These are phyloP conservation scores for Trichosanthes cucumerina DNA, from an alignment of 306 rosid genomes.

Conservation along the genomic window DNA sequence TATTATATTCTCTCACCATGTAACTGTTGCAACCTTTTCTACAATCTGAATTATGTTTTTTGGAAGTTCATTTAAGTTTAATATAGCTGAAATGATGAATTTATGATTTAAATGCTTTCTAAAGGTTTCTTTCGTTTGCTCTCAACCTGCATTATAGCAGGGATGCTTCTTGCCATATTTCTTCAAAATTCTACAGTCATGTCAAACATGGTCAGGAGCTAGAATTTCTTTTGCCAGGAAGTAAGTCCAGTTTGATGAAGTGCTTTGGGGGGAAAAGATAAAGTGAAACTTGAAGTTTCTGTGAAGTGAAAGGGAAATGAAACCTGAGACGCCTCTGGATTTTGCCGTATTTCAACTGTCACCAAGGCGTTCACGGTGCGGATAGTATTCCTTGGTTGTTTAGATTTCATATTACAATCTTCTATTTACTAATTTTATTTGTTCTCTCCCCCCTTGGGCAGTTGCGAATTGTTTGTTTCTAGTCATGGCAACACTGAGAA, in stretches of 20 bases:
- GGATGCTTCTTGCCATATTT: not conserved
- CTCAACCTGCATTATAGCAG: not conserved
- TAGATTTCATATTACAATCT: not conserved
- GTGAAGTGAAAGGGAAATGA: conserved; percentile 50
- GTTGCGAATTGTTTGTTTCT: conserved; percentile 80
- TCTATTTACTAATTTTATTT: conserved; percentile 5
- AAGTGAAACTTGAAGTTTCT: conserved; percentile 10
- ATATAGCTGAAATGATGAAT: not conserved
- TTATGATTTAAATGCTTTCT: not conserved
- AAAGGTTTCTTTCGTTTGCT: not conserved
- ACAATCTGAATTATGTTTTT: not conserved
- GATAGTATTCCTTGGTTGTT: conserved; percentile 13
- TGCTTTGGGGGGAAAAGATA: conserved; percentile 22
- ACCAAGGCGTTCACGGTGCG: conserved; percentile 75
- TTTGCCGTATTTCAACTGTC: conserved; percentile 87
- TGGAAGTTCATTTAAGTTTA: not conserved
- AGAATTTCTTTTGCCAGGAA: conserved; percentile 18
- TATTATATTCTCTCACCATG: not conserved
- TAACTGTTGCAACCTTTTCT: not conserved
- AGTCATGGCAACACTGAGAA: conserved; percentile 69
- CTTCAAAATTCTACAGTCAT: not conserved
- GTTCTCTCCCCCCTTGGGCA: conserved; percentile 22
- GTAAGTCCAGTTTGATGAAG: conserved; percentile 30
- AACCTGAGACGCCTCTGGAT: conserved; percentile 77
- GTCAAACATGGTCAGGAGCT: conserved; percentile 19